These are phyloP conservation scores for Hymenoscyphus scutula DNA, from an alignment of 2,329 filamentous ascomycete species.

Conservation along the genomic window DNA sequence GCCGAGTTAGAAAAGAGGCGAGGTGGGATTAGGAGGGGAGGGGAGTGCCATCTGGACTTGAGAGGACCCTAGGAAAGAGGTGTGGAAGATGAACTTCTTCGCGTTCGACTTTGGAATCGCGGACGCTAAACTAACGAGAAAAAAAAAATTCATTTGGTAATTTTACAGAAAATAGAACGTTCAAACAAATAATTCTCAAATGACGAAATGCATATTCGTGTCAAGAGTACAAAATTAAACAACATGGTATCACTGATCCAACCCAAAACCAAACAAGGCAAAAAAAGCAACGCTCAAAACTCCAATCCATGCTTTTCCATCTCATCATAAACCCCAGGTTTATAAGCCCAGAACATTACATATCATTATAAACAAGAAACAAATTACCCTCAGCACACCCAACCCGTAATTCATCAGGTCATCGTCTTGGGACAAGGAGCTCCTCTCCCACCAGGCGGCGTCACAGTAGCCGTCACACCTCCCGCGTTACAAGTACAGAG, in stretches of 20 bases:
- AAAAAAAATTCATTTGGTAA: not conserved
- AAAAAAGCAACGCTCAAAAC: not conserved
- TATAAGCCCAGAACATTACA: not conserved
- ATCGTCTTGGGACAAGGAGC: not conserved
- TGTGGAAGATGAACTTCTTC: too few species aligned
- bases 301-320: slow-evolving; percentile 1
- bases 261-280: not conserved
- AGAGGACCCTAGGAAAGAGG: too few species aligned
- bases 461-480: not conserved
- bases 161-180: too few species aligned
- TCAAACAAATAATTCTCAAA: too few species aligned
- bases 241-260: not conserved
- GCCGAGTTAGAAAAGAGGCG: too few species aligned
- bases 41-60: too few species aligned
- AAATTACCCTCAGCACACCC: not conserved
- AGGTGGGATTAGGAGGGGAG: too few species aligned
- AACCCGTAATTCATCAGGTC: not conserved
- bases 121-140: too few species aligned
- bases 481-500: not conserved
- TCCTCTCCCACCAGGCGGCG: not conserved
- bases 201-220: not conserved
- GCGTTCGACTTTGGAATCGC: too few species aligned
- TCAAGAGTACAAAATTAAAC: not conserved
- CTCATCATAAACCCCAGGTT: not conserved
- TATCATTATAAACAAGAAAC: not conserved